These are phyloP conservation scores for Smallanthus sonchifolius DNA, from an alignment of 129 eudicot species.

Conservation along the genomic window DNA sequence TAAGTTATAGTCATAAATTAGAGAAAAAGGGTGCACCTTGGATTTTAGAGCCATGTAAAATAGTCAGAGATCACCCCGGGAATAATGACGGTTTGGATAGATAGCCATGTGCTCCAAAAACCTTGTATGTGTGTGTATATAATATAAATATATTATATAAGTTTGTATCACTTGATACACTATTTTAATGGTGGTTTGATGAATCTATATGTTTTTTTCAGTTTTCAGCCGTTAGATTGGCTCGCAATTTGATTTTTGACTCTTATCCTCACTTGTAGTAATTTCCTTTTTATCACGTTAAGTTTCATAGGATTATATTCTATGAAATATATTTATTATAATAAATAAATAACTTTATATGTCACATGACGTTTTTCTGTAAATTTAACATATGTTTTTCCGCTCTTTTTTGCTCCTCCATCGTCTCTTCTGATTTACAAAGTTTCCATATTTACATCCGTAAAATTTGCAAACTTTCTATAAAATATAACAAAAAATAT, in stretches of 20 bases:
- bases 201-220: not conserved
- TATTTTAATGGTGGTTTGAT: slow-evolving; percentile 14
- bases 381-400: no score
- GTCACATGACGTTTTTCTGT: no score
- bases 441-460: no score
- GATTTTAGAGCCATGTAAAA: not conserved
- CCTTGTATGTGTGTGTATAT: not conserved
- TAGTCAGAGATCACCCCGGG: slow-evolving; percentile 25
- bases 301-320: no score
- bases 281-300: not conserved
- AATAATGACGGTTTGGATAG: slow-evolving; percentile 27
- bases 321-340: no score
- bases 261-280: not conserved
- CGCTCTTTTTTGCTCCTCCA: no score
- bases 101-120: slow-evolving; percentile 21
- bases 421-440: no score
- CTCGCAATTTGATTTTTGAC: not conserved
- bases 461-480: no score
- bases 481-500: no score
- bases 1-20: not conserved
- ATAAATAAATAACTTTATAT: no score
- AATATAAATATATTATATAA: not conserved
- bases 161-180: not conserved
- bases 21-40: not conserved
- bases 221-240: slow-evolving; percentile 14